Evolutionary conservation across 768 basidiomycete species (phyloP), one percentile per base, ranked within the genome.

Genomic region (Mycena crocata): DNA sequence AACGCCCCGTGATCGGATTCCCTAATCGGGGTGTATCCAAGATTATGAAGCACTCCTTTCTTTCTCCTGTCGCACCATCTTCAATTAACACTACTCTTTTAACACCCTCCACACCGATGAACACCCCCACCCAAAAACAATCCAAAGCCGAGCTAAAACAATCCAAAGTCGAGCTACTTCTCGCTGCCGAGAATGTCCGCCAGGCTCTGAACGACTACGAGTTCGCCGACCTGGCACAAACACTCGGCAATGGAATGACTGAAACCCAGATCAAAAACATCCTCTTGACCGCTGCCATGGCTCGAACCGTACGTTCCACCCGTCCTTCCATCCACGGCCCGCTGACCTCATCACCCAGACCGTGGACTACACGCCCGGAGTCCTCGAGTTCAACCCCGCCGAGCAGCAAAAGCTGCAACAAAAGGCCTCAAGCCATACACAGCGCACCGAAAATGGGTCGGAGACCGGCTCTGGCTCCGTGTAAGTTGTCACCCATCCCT

Each of bases 111-210:
- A n/a, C n/a, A n/a, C 45, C 26, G 10, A 46, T 46, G 45, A 46
- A 24, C 45, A 23, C 13, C 45, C n/a, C 26, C 26, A 12, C 45
- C 23, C n/a, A 24, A 46, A 23, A 14, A 46, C 45, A 21, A n/a
- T n/a, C n/a, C n/a, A n/a, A n/a, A n/a, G n/a, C n/a, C n/a, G n/a
- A n/a, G n/a, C n/a, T n/a, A n/a, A n/a, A n/a, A n/a, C n/a, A n/a
- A 46, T 24, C n/a, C n/a, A 34, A 51, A 51, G 49, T 51, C 49
- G 49, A 51, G 49, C 49, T 51, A 32, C 49, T 51, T 13, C 8
- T 30, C 49, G 31, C 17, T 30, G 49, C 10, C 24, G 28, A 7
- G 31, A 30, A 34, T 32, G 28, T 21, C 28, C 49, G 49, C 32
- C 49, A n/a, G 13, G 49, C 49, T 30, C 49, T 51, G 28, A 7